phyloP scores from a whole-genome alignment of 306 rosid species.

The Quercus robur region DNA sequence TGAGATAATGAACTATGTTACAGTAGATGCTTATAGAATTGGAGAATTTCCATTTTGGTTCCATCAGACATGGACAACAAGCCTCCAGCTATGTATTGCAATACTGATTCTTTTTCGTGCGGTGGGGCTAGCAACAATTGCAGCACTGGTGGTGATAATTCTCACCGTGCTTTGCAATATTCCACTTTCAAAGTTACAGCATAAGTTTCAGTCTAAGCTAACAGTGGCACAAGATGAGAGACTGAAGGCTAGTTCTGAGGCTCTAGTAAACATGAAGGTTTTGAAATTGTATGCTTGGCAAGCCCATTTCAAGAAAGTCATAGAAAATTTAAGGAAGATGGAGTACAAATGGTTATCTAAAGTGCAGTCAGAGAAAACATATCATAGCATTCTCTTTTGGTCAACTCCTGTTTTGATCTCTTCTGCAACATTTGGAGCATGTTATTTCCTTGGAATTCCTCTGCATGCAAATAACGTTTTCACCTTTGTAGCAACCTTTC shows the following conservation, averaged over 20 bases:
- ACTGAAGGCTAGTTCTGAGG: constrained; percentile 57
- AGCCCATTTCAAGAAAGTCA: constrained; percentile 47
- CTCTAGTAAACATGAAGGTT: constrained; percentile 76
- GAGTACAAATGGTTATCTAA: constrained; percentile 49
- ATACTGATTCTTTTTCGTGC: constrained; percentile 49
- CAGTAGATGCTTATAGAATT: constrained; percentile 71
- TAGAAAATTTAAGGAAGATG: constrained; percentile 44
- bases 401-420: constrained; percentile 58
- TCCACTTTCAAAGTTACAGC: constrained; percentile 72
- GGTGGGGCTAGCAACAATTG: constrained; percentile 66
- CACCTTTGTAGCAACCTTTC: constrained; percentile 68
- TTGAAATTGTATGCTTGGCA: constrained; percentile 88
- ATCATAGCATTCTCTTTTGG: constrained; percentile 55
- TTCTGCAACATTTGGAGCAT: constrained; percentile 64
- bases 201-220: constrained; percentile 57
- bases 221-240: constrained; percentile 78
- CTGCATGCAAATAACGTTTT: constrained; percentile 75
- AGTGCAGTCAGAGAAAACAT: constrained; percentile 43
- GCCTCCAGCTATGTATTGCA: constrained; percentile 54
- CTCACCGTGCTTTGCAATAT: constrained; percentile 58
- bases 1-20: constrained; percentile 78
- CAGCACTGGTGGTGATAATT: constrained; percentile 58
- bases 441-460: constrained; percentile 62
- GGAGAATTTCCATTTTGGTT: constrained; percentile 86
- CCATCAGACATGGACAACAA: constrained; percentile 74